Base-by-base conservation (phyloP, 495 filamentous ascomycete species). In the Penicillium tannophilum region DNA sequence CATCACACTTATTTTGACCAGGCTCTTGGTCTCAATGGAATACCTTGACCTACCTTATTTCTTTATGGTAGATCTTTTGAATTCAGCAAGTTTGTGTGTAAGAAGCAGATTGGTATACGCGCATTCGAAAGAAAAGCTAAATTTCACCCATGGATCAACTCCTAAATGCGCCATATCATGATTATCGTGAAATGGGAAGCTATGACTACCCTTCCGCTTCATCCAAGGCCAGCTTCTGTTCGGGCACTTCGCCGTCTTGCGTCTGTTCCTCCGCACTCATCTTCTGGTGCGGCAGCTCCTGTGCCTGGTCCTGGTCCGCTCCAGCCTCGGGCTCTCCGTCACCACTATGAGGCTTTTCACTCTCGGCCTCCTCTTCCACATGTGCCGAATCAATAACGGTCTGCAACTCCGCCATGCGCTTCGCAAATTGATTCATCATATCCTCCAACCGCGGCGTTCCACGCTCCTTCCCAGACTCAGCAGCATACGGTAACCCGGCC, bases 381-480 rank as follows among this genome's bases (percentile, higher is more conserved):
- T 68, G 56, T 8, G 67, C 68, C 2, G 63, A 70, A 50, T 80
- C 80, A 56, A 81, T 80, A 2, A 82, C 69, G 41, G 64, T 58
- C 43, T 75, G 75, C 52, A 82, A 58, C 55, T 81, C 74, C 4
- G 58, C 72, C 82, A 92, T 85, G 61, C 87, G 76, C 60, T 80
- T 84, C 56, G 88, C 83, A 73, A 91, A 92, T 39, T 86, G 82
- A 50, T 85, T 83, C 59, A 89, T 76, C 74, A 92, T 76, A 33
- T 77, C 79, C 33, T 81, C 73, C 55, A 79, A 67, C 30, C 63
- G 75, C 60, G 73, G 78, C 23, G 70, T 41, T 44, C 73, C 58
- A 33, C 63, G 68, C 45, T 73, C 72, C 14, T 67, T 68, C 9
- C 68, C 73, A 48, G 65, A 73, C 9, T 59, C 69, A 3, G 63